Base-by-base conservation (phyloP, 176 grass and related monocot species). In the Hordeum vulgare region DNA sequence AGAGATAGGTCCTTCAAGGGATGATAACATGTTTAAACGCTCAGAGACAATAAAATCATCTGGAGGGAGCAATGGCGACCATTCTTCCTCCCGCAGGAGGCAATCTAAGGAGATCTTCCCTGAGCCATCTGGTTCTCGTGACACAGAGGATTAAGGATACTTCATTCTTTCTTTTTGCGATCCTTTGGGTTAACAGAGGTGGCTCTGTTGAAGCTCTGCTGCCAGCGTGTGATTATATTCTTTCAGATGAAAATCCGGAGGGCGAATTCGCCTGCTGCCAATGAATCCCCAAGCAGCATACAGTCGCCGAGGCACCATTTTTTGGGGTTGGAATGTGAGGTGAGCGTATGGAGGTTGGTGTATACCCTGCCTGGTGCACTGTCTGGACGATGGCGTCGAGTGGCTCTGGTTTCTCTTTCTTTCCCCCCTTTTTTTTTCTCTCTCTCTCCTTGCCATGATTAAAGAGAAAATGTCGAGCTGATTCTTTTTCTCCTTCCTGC, bases 21-120 rank as follows among this genome's bases (percentile, higher is more conserved):
- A 96, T 18, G 87, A 91, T 37, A 80, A 84, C 73, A 88, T 81
- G 59, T 74, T 95, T 26, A 94, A 91, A 63, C 86, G 61, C 18
- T 95, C 95, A 10, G 90, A 89, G 71, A 98, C 95, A 4, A 81
- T 88, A 39, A 88, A 90, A 84, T 99, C 93, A 18, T 99, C 93
- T 14, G 92, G 92, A 14, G 96, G 93, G 35, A 96, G 96, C 70
- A 93, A 93, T 5, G 96, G 96, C 15, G 96, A 99, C 49, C 80
- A 90, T 70, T 95, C 93, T 31, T 96, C 94, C 42, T 99, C 96
- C 18, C 89, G 86, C 41, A 86, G 87, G 80, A 90, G 91, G 84
- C 83, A 83, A 51, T 94, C 89, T 0, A 99, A 87, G 80, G 96
- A 99, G 74, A 94, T 99, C 57, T 89, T 94, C 62, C 96, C 96